These are phyloP conservation scores for Fusarium newnesense DNA, from an alignment of 2,329 filamentous ascomycete genomes.

Conservation along the genomic window DNA sequence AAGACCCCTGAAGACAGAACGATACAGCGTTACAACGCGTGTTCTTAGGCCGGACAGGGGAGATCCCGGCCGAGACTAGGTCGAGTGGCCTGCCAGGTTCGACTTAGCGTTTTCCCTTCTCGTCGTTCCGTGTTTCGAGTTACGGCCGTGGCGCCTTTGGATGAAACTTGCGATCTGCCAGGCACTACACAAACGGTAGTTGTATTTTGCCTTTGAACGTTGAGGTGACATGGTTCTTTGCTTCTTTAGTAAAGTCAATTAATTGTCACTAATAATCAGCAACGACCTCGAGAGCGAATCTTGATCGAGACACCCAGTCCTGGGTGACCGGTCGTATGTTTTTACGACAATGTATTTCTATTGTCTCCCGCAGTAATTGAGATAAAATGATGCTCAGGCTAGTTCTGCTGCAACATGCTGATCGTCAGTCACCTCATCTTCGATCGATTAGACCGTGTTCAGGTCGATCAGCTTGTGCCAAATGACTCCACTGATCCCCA, in stretches of 20 bases:
- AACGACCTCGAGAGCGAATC: neutral
- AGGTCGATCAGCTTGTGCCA: conserved; percentile 6
- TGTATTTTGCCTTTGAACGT: conserved; percentile 12
- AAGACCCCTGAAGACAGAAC: conserved; percentile 13
- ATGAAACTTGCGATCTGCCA: conserved; percentile 23
- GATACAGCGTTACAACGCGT: conserved; percentile 17
- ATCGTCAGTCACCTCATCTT: conserved; percentile 31
- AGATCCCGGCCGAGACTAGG: neutral
- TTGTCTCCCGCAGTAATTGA: neutral
- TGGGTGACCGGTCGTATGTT: conserved; percentile 22
- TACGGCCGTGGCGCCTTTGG: conserved; percentile 32
- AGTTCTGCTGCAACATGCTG: neutral
- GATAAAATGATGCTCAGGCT: neutral
- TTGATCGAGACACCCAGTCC: neutral
- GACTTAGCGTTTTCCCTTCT: conserved; percentile 24
- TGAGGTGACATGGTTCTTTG: conserved; percentile 25
- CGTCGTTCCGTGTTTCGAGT: conserved; percentile 39
- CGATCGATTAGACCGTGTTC: conserved; percentile 25
- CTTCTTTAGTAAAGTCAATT: neutral
- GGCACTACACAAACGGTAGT: conserved; percentile 9
- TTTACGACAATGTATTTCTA: neutral
- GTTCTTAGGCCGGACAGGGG: neutral
- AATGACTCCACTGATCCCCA: conserved; percentile 23
- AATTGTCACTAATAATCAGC: neutral
- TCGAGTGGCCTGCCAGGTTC: neutral